A percentile compares a stretch with the other conserved stretches of the same genome.
Evolutionary conservation across 2,329 filamentous ascomycete genomes (phyloP).

Genomic region (Alternaria atra): DNA sequence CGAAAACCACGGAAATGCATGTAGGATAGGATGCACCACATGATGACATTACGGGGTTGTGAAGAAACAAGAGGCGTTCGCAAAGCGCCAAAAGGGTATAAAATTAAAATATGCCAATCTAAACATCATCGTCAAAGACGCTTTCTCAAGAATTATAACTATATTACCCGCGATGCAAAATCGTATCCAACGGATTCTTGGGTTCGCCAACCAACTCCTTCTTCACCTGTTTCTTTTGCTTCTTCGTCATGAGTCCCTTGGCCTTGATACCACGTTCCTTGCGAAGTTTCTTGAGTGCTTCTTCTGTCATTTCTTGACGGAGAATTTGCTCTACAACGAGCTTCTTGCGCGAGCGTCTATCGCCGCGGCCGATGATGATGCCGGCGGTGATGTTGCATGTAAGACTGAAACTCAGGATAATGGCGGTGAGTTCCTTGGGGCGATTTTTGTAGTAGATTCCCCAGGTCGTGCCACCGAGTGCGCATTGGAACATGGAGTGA

Average conservation of each 20-base stretch:
- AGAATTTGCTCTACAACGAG: conserved; percentile 80
- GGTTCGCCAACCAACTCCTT: conserved; percentile 32
- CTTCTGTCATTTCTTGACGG: conserved; percentile 75
- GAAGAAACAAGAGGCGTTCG: neutral
- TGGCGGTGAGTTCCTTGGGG: conserved; percentile 78
- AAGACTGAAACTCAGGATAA: conserved; percentile 81
- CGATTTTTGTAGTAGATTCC: conserved; percentile 75
- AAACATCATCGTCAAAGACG: neutral
- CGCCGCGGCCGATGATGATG: conserved; percentile 77
- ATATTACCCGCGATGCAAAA: conserved; percentile 37
- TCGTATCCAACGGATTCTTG: conserved; percentile 39
- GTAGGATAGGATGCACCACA: neutral
- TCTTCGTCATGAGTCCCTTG: conserved; percentile 38
- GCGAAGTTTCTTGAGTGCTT: conserved; percentile 66
- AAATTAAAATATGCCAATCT: neutral
- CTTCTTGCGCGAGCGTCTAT: conserved; percentile 81
- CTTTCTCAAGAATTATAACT: neutral
- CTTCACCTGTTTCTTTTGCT: conserved; percentile 32
- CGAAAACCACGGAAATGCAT: no score
- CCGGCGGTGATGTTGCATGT: conserved; percentile 80
- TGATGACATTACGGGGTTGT: neutral
- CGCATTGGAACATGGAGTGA: conserved; percentile 82
- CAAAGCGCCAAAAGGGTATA: neutral
- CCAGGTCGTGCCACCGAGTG: conserved; percentile 81
- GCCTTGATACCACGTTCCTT: conserved; percentile 53